Evolutionary conservation across 495 filamentous ascomycete genomes (phyloP), one percentile per base, ranked within the genome.

Genomic region (Barbatosphaeria neglecta): DNA sequence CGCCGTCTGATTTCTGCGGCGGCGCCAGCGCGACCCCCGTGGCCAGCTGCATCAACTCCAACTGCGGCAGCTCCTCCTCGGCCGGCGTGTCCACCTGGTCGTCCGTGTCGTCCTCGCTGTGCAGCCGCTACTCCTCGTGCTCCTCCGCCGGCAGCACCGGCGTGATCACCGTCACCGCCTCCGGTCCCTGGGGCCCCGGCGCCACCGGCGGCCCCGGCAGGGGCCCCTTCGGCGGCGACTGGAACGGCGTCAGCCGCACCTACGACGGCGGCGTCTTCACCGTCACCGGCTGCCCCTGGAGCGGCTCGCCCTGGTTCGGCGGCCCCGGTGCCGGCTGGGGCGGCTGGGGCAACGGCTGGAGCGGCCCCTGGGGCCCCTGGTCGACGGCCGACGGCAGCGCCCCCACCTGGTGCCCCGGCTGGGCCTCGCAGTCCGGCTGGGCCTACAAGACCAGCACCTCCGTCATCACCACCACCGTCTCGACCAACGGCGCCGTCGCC

Each of bases 251-350:
- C 38, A 51, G 63, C 38, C 51, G 43, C 39, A 69, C 67, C 45
- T 72, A 65, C 66, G 52, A 62, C 9, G 65, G 65, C 17, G 69
- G 69, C 33, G 59, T 60, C 27, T 69, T 68, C 37, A 72, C 69
- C 25, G 65, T 72, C 3, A 72, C 67, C 3, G 69, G 69, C 2
- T 72, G 69, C 50, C 55, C 67, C 37, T 72, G 65, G 56, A 50
- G 55, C 48, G 69, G 69, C 10, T 66, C 62, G n/a, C 63, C 65
- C 0, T 70, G 69, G 69, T 66, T 64, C 16, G 67, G 68, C 41
- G 67, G 67, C 3, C 69, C 69, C 1, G 64, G 62, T 45, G 68
- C 67, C 9, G 69, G 61, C n/a, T 72, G 68, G 63, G 65, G 64
- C 22, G 59, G 58, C 27, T 70, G 67, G 67, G 68, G 68, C n/a